Evolutionary conservation across 768 basidiomycete species (phyloP).

Genomic region (Lactifluus subvellereus): DNA sequence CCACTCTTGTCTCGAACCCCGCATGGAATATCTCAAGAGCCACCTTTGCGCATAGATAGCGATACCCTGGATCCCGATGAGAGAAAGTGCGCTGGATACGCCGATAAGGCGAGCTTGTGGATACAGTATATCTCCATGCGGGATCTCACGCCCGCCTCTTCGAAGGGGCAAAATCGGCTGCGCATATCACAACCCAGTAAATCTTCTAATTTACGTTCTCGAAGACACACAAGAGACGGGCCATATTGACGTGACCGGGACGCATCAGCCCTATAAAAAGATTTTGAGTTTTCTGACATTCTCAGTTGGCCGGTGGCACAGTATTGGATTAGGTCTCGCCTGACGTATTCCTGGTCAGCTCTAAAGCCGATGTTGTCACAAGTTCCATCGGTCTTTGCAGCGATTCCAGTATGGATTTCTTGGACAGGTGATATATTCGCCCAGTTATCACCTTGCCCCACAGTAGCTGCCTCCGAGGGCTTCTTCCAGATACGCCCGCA

Average conservation of each 20-base stretch:
- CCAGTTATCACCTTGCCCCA: slow-evolving; percentile 2
- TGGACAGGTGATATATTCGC: slow-evolving; percentile 29
- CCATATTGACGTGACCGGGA: slow-evolving; percentile 52
- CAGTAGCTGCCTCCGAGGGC: slow-evolving; percentile 53
- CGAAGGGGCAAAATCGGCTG: slow-evolving; percentile 61
- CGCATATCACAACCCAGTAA: slow-evolving; percentile 70
- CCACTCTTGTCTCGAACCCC: neutral
- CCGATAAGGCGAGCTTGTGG: slow-evolving; percentile 28
- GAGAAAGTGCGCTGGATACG: slow-evolving; percentile 30
- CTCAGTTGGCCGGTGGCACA: slow-evolving; percentile 30
- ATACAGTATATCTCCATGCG: neutral
- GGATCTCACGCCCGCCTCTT: neutral
- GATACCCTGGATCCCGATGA: slow-evolving; percentile 25
- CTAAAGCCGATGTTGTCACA: slow-evolving; percentile 62
- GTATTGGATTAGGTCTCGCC: slow-evolving; percentile 86
- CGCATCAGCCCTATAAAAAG: slow-evolving; percentile 37
- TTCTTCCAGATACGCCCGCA: slow-evolving; percentile 74
- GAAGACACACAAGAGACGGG: slow-evolving; percentile 74
- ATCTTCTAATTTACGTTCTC: slow-evolving; percentile 57
- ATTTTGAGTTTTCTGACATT: slow-evolving; percentile 11
- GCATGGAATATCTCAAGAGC: neutral
- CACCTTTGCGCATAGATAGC: slow-evolving; percentile 7
- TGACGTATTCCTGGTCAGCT: slow-evolving; percentile 68
- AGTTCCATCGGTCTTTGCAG: slow-evolving; percentile 63
- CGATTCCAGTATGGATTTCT: slow-evolving; percentile 44